A percentile compares a stretch with the other conserved stretches of the same genome.
These are phyloP conservation scores for Tephrocybe sp. DNA, from an alignment of 768 basidiomycete species.

Conservation along the genomic window DNA sequence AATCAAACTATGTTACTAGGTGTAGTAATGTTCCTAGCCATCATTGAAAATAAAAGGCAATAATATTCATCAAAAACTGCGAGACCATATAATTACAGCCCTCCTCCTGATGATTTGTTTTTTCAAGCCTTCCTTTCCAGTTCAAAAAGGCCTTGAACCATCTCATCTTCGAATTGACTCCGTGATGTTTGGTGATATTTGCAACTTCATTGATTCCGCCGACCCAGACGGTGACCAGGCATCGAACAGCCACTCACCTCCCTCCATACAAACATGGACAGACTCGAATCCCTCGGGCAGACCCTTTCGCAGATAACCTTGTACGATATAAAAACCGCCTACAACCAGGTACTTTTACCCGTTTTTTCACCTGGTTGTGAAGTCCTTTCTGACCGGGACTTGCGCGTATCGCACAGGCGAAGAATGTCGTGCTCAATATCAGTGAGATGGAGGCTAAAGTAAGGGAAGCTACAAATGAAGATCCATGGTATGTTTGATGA, in stretches of 20 bases:
- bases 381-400: neutral
- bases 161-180: too few relatives aligned
- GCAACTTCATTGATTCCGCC: neutral
- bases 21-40: too few relatives aligned
- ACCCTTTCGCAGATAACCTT: conserved; percentile 80
- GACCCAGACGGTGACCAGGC: conserved; percentile 6
- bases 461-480: conserved; percentile 94
- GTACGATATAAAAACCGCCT: conserved; percentile 93
- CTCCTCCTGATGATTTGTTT: too few relatives aligned
- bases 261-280: conserved; percentile 56
- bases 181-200: conserved; percentile 12
- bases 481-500: conserved; percentile 75
- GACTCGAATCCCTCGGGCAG: conserved; percentile 69
- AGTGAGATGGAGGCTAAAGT: conserved; percentile 98
- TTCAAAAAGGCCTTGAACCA: too few relatives aligned
- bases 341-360: conserved; percentile 69
- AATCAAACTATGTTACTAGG: too few relatives aligned
- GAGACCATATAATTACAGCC: too few relatives aligned
- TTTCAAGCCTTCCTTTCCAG: too few relatives aligned
- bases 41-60: too few relatives aligned
- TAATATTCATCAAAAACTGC: too few relatives aligned
- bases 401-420: conserved; percentile 54
- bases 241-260: conserved; percentile 1
- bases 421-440: conserved; percentile 94
- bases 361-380: neutral